Evolutionary conservation across 441 rosid genomes (phyloP), one percentile per base, ranked within the genome.

Genomic region (Euphorbia celastroides): DNA sequence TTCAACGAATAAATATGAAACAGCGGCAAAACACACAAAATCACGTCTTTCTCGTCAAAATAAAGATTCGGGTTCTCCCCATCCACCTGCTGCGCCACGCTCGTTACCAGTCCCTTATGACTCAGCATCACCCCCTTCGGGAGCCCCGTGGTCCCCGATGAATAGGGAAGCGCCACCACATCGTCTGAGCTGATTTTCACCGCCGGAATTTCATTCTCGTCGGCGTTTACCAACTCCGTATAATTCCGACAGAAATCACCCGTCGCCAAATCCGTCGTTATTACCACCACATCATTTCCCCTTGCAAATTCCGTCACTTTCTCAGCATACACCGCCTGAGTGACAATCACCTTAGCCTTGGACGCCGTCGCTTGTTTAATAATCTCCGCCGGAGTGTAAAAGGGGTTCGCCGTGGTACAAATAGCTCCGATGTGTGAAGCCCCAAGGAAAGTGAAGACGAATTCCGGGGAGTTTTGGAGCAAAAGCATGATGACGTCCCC

Each of bases 81-180:
- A 44, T 83, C 90, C 0, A 85, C 89, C 50, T 79, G 92, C 31
- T 87, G 92, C 0, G 88, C 92, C 36, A 83, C 84, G 67, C 83
- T 85, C 1, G 92, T 85, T 16, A 87, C 82, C 0, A 75, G 82
- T 3, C 83, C 80, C 67, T 71, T 80, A 69, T 87, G 92, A 4
- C 89, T 85, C 38, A 87, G 54, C 92, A 87, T 82, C 16, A 87
- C 92, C 0, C 92, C 92, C 60, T 87, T 87, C 0, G 92, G 89
- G 19, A 87, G 62, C 38, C 90, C 92, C 0, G 90, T 87, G 0
- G 89, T 87, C 48, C 92, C 92, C 0, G 89, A 87, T 0, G 92
- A 87, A 48, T 81, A 87, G 0, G 90, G 92, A 3, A 87, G 84
- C 17, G 83, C 89, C 74, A 82, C 81, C 1, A 83, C 85, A 41